phyloP scores from a whole-genome alignment of 345 rosid species.

The Triadica sebifera region DNA sequence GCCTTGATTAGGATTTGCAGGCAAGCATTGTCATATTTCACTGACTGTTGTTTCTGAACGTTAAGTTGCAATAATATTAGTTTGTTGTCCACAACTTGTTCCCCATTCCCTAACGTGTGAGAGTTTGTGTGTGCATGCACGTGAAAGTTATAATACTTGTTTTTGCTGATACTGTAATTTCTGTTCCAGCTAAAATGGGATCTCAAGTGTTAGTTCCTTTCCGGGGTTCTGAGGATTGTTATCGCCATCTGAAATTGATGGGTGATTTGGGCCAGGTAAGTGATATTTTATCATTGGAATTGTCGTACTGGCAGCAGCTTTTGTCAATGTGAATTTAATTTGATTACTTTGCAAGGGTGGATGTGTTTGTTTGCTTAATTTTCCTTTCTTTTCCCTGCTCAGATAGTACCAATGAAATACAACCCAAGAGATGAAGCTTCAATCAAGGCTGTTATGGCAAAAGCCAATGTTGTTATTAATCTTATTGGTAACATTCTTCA shows the following conservation, averaged over 20 bases:
- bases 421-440: conserved; percentile 90
- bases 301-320: conserved; percentile 2
- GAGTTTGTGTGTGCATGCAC: background rate
- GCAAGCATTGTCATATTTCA: too few relatives aligned
- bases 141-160: background rate
- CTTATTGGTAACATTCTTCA: conserved; percentile 64
- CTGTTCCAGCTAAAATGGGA: conserved; percentile 80
- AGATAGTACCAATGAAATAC: conserved; percentile 94
- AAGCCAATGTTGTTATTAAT: conserved; percentile 96
- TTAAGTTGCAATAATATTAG: background rate
- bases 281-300: background rate
- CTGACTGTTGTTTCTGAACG: background rate
- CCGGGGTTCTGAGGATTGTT: conserved; percentile 88
- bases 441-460: conserved; percentile 96
- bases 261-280: conserved; percentile 98
- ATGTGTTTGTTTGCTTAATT: background rate
- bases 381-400: conserved; percentile 24
- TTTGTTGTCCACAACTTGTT: background rate
- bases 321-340: background rate
- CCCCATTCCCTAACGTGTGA: background rate
- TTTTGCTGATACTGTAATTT: conserved; percentile 9
- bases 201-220: conserved; percentile 97
- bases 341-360: background rate
- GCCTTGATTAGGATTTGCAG: background rate
- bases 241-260: conserved; percentile 85